Conservation (phyloP, 805 yeast genomes). For the Ogataea wickerhamii region DNA sequence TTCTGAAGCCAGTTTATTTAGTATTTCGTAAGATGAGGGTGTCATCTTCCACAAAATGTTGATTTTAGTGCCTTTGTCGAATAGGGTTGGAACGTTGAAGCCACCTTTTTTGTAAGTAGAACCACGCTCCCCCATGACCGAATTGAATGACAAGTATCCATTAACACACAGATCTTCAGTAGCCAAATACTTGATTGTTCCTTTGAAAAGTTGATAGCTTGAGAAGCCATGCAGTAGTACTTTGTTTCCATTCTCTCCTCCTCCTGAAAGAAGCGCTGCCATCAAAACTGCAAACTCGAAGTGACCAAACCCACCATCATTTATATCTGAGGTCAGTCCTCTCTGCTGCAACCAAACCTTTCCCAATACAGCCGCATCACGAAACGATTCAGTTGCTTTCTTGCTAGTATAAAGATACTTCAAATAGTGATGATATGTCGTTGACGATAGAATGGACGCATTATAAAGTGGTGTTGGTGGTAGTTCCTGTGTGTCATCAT, state of each 20-base stretch:
- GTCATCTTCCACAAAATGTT: constrained; percentile 83
- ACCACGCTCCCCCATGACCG: constrained; percentile 44
- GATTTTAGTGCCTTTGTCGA: constrained; percentile 71
- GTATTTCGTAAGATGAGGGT: constrained; percentile 54
- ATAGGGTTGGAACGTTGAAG: constrained; percentile 69
- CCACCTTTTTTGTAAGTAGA: constrained; percentile 53
- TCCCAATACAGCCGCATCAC: constrained; percentile 84
- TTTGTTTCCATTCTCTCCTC: constrained; percentile 70
- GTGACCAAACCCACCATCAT: constrained; percentile 81
- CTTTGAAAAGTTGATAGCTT: constrained; percentile 89
- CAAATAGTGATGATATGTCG: constrained; percentile 65
- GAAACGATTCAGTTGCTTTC: constrained; percentile 73
- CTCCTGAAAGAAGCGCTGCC: constrained; percentile 81
- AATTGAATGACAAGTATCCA: constrained; percentile 68
- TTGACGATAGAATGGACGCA: constrained; percentile 68
- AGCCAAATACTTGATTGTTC: constrained; percentile 77
- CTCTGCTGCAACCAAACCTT: constrained; percentile 88
- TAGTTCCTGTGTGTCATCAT: constrained; percentile 34
- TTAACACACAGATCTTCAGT: constrained; percentile 61
- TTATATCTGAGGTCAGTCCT: constrained; percentile 63
- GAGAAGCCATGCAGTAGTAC: constrained; percentile 84
- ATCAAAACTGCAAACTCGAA: constrained; percentile 82
- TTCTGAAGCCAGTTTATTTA: constrained; percentile 63
- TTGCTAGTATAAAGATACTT: constrained; percentile 73
- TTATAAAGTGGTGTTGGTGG: constrained; percentile 88